Base-by-base conservation (phyloP, 1,284 basidiomycete genomes). In the Ustilago xerochloae region DNA sequence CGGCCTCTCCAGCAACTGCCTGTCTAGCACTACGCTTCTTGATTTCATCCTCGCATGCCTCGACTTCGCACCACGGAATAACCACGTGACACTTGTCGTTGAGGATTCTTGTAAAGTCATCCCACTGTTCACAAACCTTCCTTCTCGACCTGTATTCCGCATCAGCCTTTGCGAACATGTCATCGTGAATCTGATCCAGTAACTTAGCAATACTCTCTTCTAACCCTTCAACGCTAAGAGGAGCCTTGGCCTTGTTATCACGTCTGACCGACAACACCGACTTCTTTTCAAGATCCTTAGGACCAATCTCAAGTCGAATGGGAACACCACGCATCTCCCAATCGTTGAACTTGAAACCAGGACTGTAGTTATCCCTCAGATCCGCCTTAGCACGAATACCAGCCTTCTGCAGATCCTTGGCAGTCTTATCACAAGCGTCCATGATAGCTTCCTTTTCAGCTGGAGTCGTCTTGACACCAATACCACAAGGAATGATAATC, bases 281-380 rank as follows among this genome's bases (percentile, higher is more conserved):
- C 65, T 90, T 86, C 86, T 93, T 93, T 57, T 89, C 89, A 72
- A 99, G 87, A 85, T 99, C 96, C 75, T 92, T 91, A 55, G 96
- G 96, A 12, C 96, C 97, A 75, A 99, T 91, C 87, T 99, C 97
- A 75, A 99, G 90, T 75, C 96, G 93, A 63, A 99, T 88, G 22
- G 96, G 97, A 30, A 98, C 94, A 85, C 97, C 97, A 16, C 82
- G 77, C 59, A 84, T 91, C 87, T 99, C 97, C 94, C 96, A 98
- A 84, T 98, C 93, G 85, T 97, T 97, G 87, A 97, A 99, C 87
- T 99, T 99, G 88, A 91, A 99, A 45, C 96, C 96, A 15, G 96
- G 96, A 49, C 94, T 98, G 87, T 99, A 97, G 26, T 92, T 93
- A 18, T 98, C 96, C 58, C 96, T 88, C 75, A 95, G 87, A 86